phyloP scores from a whole-genome alignment of 2,329 filamentous ascomycete genomes.

The Penicillium verrucosum region DNA sequence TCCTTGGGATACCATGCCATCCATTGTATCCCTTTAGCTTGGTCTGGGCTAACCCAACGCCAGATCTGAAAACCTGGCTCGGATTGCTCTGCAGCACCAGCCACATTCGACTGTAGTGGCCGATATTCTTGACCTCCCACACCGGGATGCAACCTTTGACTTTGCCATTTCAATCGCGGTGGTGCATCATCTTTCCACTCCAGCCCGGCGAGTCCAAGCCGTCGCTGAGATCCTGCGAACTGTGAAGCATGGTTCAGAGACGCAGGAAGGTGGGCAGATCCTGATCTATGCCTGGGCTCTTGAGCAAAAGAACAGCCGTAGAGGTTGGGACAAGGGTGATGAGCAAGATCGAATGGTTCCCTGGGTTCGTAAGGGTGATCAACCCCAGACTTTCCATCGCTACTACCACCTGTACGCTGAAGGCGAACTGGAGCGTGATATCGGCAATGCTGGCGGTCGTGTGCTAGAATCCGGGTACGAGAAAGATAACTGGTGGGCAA shows the following conservation, averaged over 20 bases:
- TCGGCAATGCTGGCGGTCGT: conserved; percentile 68
- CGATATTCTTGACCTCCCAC: conserved; percentile 79
- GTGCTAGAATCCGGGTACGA: conserved; percentile 85
- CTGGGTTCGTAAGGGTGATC: conserved; percentile 68
- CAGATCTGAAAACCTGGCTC: conserved; percentile 58
- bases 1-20: conserved; percentile 9
- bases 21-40: conserved; percentile 16
- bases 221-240: conserved; percentile 68
- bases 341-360: conserved; percentile 93
- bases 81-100: conserved; percentile 56
- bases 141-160: conserved; percentile 64
- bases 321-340: conserved; percentile 81
- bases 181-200: conserved; percentile 85
- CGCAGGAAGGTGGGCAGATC: conserved; percentile 56
- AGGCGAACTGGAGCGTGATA: conserved; percentile 81
- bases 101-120: conserved; percentile 71
- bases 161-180: conserved; percentile 95
- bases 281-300: conserved; percentile 94
- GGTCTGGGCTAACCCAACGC: conserved; percentile 3
- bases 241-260: conserved; percentile 43
- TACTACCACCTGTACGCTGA: conserved; percentile 92
- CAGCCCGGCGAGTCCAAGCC: conserved; percentile 67
- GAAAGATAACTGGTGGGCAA: conserved; percentile 97
- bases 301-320: conserved; percentile 79
- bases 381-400: conserved; percentile 65